Conservation (phyloP, 2,329 filamentous ascomycete genomes). For the Sclerotinia spermophila region DNA sequence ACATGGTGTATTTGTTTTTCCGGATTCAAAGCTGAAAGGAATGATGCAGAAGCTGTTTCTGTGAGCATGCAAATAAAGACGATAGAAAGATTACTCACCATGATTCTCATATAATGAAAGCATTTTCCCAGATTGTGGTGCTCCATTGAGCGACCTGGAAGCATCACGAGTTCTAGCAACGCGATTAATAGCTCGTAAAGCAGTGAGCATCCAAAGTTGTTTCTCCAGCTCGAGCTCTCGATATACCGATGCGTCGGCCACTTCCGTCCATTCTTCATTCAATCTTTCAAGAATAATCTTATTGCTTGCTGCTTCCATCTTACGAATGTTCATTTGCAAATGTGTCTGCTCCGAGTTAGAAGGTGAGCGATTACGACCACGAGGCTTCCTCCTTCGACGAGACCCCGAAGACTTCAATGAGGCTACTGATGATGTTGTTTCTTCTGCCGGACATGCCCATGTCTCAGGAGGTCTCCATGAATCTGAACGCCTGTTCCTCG, state of each 20-base stretch:
- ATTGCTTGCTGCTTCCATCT: constrained; percentile 52
- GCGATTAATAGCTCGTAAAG: constrained; percentile 41
- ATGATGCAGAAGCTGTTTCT: constrained; percentile 31
- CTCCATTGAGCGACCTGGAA: background rate
- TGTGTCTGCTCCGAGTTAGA: constrained; percentile 33
- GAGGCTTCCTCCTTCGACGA: constrained; percentile 7
- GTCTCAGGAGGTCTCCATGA: constrained; percentile 31
- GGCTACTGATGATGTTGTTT: constrained; percentile 4
- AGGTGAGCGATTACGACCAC: constrained; percentile 15
- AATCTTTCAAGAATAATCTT: constrained; percentile 53
- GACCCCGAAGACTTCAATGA: constrained; percentile 14
- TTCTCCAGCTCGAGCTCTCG: constrained; percentile 52
- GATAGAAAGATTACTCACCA: constrained; percentile 23
- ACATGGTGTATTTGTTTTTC: constrained; percentile 45
- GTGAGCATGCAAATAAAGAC: constrained; percentile 8
- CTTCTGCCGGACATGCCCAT: constrained; percentile 23
- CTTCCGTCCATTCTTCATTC: constrained; percentile 47
- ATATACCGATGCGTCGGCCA: constrained; percentile 47
- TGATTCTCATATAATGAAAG: constrained; percentile 36
- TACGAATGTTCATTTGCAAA: constrained; percentile 51
- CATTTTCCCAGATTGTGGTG: constrained; percentile 23
- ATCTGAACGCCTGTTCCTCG: constrained; percentile 17
- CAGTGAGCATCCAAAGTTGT: constrained; percentile 60
- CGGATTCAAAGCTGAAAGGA: constrained; percentile 34
- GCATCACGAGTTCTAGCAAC: background rate